Evolutionary conservation across 495 filamentous ascomycete species (phyloP), one percentile per base, ranked within the genome.

Genomic region (Darksidea phi): DNA sequence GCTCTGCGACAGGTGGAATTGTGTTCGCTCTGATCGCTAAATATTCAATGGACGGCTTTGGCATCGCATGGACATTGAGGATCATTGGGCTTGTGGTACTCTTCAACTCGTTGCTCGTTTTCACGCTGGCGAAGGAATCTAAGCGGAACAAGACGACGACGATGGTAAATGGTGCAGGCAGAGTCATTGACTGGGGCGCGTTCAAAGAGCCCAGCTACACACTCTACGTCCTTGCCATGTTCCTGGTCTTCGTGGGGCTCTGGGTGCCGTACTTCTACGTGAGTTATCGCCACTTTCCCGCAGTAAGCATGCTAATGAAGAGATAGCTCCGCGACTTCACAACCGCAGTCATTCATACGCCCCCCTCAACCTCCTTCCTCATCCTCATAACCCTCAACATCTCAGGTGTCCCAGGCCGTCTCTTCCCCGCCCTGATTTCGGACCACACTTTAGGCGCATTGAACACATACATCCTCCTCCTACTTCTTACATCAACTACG

Each of bases 1-100:
- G 92, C 1, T 84, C 78, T 18, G 87, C 84, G 0, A 88, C 86
- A 0, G 91, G 92, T 6, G 90, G 91, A 0, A 73, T 96, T 18
- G 72, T 96, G 0, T 91, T 91, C 66, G 89, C 91, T 0, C 76
- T 81, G 21, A 85, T 96, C 55, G 86, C 88, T n/a, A 81, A 87
- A 64, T 79, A 84, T 48, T 73, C 96, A 32, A 69, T 93, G 12
- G 84, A 85, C 0, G 72, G 65, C 2, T 75, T 88, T n/a, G 90
- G 90, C 28, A 94, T 93, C 71, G 77, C 78, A 2, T 93, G 90
- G 90, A 89, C 90, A 0, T 79, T 95, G 49, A 79, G 91, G n/a
- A 76, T 79, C 2, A 75, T 95, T 55, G 91, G 84, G 0, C 88
- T 93, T 66, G 83, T 95, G 43, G 82, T 85, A 45, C 63, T 91